Conservation (phyloP, 495 filamentous ascomycete genomes). For the Lophiostoma macrostomum region DNA sequence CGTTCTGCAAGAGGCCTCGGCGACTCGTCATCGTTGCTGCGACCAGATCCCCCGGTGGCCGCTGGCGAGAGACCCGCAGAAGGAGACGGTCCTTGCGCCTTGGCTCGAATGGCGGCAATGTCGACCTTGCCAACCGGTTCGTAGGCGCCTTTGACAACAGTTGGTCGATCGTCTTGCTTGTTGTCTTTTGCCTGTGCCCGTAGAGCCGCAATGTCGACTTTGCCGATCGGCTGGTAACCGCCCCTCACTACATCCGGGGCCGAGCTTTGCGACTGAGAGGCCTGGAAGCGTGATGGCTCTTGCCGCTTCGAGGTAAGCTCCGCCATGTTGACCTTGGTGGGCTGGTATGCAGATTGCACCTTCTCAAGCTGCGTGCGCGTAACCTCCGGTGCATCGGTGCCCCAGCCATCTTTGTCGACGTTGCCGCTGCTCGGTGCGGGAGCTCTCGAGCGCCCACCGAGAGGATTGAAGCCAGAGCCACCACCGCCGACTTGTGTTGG, state of each 20-base stretch:
- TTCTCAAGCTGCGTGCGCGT: conserved; percentile 88
- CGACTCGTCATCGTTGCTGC: conserved; percentile 40
- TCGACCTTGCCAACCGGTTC: conserved; percentile 93
- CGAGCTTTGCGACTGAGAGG: conserved; percentile 41
- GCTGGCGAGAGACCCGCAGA: conserved; percentile 41
- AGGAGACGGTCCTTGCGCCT: conserved; percentile 62
- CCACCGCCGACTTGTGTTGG: conserved; percentile 68
- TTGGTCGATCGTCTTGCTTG: conserved; percentile 70
- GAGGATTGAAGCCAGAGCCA: conserved; percentile 59
- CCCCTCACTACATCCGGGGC: conserved; percentile 71
- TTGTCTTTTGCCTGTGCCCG: conserved; percentile 70
- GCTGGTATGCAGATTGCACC: conserved; percentile 86
- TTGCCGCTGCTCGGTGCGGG: conserved; percentile 48
- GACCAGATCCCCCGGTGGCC: conserved; percentile 39
- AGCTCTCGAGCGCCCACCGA: conserved; percentile 52
- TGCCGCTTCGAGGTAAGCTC: conserved; percentile 67
- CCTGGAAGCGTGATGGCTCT: conserved; percentile 56
- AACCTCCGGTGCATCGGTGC: conserved; percentile 85
- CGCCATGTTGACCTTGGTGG: conserved; percentile 87
- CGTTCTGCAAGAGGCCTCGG: conserved; percentile 63
- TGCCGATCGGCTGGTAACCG: conserved; percentile 93
- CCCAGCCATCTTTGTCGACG: conserved; percentile 82
- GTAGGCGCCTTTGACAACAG: conserved; percentile 83
- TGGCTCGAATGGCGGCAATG: conserved; percentile 84
- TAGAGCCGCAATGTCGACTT: conserved; percentile 91